A percentile compares a stretch with the other conserved stretches of the same genome.
Evolutionary conservation across 805 yeast genomes (phyloP).

Genomic region (Candida chauliodis): DNA sequence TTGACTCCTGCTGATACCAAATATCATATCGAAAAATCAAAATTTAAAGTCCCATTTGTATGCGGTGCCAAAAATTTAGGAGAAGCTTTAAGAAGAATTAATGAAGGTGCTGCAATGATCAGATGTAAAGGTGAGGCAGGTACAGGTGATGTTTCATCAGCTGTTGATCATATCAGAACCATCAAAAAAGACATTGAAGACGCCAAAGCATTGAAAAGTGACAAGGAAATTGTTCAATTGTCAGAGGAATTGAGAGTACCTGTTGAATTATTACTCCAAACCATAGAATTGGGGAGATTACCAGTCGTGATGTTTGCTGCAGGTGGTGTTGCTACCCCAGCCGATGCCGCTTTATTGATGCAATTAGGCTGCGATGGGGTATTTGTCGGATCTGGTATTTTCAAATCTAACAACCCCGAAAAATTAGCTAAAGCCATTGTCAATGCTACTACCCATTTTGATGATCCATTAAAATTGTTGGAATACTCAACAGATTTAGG

Average conservation of each 20-base stretch:
- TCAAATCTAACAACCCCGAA: slow-evolving; percentile 70
- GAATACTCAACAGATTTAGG: slow-evolving; percentile 71
- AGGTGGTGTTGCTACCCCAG: slow-evolving; percentile 86
- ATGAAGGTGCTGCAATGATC: slow-evolving; percentile 85
- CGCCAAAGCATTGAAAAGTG: slow-evolving; percentile 36
- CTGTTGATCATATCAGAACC: slow-evolving; percentile 67
- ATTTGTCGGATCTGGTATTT: slow-evolving; percentile 59
- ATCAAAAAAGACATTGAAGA: slow-evolving; percentile 55
- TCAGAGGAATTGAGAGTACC: slow-evolving; percentile 64
- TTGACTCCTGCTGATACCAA: slow-evolving; percentile 76
- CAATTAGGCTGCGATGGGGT: slow-evolving; percentile 34
- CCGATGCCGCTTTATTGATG: slow-evolving; percentile 81
- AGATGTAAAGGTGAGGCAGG: slow-evolving; percentile 90
- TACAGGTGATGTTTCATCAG: slow-evolving; percentile 82
- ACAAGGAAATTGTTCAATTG: slow-evolving; percentile 43
- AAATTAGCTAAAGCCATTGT: slow-evolving; percentile 76
- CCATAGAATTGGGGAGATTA: slow-evolving; percentile 49
- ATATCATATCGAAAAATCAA: slow-evolving; percentile 57
- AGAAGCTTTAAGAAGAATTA: slow-evolving; percentile 73
- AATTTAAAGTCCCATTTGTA: slow-evolving; percentile 71
- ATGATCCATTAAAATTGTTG: slow-evolving; percentile 56
- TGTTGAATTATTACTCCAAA: slow-evolving; percentile 45
- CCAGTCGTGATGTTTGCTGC: slow-evolving; percentile 88
- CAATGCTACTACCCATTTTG: slow-evolving; percentile 68
- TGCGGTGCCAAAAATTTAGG: slow-evolving; percentile 83